These are phyloP conservation scores for Tetrapisispora phaffii DNA, from an alignment of 805 yeast species.

Conservation along the genomic window DNA sequence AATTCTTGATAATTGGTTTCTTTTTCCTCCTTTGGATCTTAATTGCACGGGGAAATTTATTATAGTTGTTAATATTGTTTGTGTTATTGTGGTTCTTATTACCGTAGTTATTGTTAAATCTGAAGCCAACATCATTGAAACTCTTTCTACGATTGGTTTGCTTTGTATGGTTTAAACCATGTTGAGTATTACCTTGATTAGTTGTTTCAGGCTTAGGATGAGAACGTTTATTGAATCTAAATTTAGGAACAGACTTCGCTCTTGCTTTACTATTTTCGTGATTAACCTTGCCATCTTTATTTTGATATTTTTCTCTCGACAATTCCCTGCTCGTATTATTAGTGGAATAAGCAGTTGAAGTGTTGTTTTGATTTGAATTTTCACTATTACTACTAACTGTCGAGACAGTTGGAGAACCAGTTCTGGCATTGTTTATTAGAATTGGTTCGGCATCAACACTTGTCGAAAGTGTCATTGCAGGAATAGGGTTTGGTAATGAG, in stretches of 20 bases:
- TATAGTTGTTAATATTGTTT: constrained; percentile 9
- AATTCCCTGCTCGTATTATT: constrained; percentile 1
- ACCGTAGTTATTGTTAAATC: constrained; percentile 8
- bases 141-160: constrained; percentile 2
- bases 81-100: constrained; percentile 10
- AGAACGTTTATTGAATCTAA: constrained; percentile 22
- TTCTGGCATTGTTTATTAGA: neutral
- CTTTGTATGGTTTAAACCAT: neutral
- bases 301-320: neutral
- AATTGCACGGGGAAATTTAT: constrained; percentile 15
- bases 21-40: constrained; percentile 18
- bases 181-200: neutral
- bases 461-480: constrained; percentile 9
- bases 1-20: constrained; percentile 24
- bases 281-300: too few relatives aligned
- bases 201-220: constrained; percentile 7
- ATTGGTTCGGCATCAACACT: constrained; percentile 1
- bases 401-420: neutral
- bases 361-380: neutral
- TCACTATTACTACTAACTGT: neutral
- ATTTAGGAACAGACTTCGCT: constrained; percentile 26
- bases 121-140: constrained; percentile 8
- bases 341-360: neutral
- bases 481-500: constrained; percentile 24
- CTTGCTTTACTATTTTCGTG: constrained; percentile 8